Evolutionary conservation across 768 basidiomycete species (phyloP).

Genomic region (Ramaria sp.): DNA sequence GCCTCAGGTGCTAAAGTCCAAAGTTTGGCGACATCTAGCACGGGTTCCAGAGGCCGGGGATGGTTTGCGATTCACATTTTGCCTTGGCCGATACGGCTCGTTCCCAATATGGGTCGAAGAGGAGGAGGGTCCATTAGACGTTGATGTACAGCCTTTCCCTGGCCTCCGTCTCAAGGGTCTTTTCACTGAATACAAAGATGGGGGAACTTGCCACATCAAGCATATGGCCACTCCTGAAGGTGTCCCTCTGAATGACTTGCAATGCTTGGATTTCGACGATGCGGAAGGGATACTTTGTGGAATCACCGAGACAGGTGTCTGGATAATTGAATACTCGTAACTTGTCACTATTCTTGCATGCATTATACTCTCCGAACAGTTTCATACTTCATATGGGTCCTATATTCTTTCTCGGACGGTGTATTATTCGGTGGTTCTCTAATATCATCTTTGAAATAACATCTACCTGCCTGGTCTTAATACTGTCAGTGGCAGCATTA

Average conservation of each 20-base stretch:
- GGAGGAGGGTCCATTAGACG: background rate
- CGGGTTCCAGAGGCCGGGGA: background rate
- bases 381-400: background rate
- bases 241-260: background rate
- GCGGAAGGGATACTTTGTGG: conserved; percentile 10
- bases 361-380: background rate
- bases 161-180: conserved; percentile 5
- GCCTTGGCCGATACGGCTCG: conserved; percentile 10
- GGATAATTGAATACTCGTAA: conserved; percentile 7
- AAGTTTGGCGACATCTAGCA: background rate
- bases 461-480: background rate
- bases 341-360: background rate
- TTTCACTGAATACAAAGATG: conserved; percentile 7
- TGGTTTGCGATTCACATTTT: conserved; percentile 10
- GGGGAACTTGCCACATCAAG: background rate
- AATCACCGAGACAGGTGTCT: conserved; percentile 7
- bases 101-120: conserved; percentile 11
- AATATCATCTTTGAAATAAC: too few relatives aligned
- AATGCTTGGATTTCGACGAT: conserved; percentile 10
- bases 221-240: background rate
- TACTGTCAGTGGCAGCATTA: background rate
- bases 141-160: background rate
- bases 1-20: background rate
- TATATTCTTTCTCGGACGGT: background rate
- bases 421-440: background rate